These are phyloP conservation scores for Penicillium flavigenum DNA, from an alignment of 495 filamentous ascomycete genomes.

Conservation along the genomic window DNA sequence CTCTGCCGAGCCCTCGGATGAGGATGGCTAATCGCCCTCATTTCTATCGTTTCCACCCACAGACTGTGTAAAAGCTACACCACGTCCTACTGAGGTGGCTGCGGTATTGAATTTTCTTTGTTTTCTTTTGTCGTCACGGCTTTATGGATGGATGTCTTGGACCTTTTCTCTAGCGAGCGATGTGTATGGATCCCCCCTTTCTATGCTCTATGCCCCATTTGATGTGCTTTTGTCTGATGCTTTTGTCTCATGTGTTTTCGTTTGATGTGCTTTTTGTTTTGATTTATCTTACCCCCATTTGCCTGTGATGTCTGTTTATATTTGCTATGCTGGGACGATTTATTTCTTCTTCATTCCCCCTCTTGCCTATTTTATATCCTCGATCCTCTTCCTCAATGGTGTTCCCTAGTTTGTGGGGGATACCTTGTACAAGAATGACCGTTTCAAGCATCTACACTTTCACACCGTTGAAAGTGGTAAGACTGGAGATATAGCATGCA, in stretches of 20 bases:
- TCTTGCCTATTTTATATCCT: slow-evolving; percentile 12
- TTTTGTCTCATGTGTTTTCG: not conserved
- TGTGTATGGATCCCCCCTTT: slow-evolving; percentile 33
- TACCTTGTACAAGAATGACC: slow-evolving; percentile 9
- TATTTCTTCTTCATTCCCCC: slow-evolving; percentile 18
- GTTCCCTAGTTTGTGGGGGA: not conserved
- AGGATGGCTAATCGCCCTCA: slow-evolving; percentile 41
- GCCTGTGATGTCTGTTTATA: slow-evolving; percentile 40
- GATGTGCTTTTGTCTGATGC: slow-evolving; percentile 14
- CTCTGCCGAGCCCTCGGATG: slow-evolving; percentile 48
- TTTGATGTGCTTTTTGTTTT: slow-evolving; percentile 11
- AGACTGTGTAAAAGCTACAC: not conserved
- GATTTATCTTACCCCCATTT: not conserved
- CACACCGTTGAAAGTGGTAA: not conserved
- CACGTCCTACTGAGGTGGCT: slow-evolving; percentile 2
- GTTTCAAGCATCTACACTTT: slow-evolving; percentile 4
- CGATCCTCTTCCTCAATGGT: slow-evolving; percentile 7
- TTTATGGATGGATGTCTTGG: slow-evolving; percentile 40
- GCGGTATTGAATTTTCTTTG: slow-evolving; percentile 11
- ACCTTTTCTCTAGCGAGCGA: slow-evolving; percentile 43
- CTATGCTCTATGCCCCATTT: slow-evolving; percentile 14
- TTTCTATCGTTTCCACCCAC: not conserved
- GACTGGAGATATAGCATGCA: not conserved
- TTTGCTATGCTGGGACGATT: slow-evolving; percentile 39
- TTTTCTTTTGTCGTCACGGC: slow-evolving; percentile 32